These are phyloP conservation scores for Peronospora destructor DNA, from an alignment of 352 stramenopile genomes.

Conservation along the genomic window DNA sequence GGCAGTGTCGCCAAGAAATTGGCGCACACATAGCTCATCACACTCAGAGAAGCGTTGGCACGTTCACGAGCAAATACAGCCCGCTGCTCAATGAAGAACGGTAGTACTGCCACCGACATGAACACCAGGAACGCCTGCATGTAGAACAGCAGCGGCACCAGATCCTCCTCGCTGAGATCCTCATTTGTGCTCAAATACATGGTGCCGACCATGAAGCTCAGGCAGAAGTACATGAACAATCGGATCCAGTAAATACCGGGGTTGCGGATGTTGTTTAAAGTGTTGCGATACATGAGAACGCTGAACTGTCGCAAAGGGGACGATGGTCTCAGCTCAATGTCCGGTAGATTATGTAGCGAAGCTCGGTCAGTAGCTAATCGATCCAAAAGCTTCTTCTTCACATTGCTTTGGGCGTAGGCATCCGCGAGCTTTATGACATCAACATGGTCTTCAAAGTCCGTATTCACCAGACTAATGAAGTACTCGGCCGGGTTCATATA, in stretches of 20 bases:
- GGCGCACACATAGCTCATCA: slow-evolving; percentile 64
- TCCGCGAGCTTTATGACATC: slow-evolving; percentile 24
- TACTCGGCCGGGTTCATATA: slow-evolving; percentile 58
- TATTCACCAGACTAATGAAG: slow-evolving; percentile 48
- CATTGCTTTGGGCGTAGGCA: slow-evolving; percentile 15
- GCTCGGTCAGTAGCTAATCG: slow-evolving; percentile 7
- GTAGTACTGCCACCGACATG: slow-evolving; percentile 83
- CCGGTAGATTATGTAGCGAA: slow-evolving; percentile 15
- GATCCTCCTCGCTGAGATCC: slow-evolving; percentile 33
- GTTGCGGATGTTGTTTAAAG: slow-evolving; percentile 59
- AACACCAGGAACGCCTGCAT: slow-evolving; percentile 84
- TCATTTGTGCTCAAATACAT: slow-evolving; percentile 63
- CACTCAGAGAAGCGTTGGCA: slow-evolving; percentile 70
- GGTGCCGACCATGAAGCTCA: slow-evolving; percentile 61
- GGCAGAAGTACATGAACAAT: slow-evolving; percentile 62
- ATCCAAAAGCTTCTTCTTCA: slow-evolving; percentile 1
- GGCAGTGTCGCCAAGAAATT: slow-evolving; percentile 66
- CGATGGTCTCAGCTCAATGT: slow-evolving; percentile 18
- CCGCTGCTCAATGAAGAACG: slow-evolving; percentile 83
- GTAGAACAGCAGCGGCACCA: slow-evolving; percentile 73
- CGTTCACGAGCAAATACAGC: slow-evolving; percentile 51
- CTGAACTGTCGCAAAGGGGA: slow-evolving; percentile 34
- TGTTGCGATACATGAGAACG: slow-evolving; percentile 48
- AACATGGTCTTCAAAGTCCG: slow-evolving; percentile 41
- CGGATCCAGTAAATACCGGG: slow-evolving; percentile 65